Evolutionary conservation across 257 asterid genomes (phyloP), one percentile per base, ranked within the genome.

Genomic region (Ligustrum vulgare): DNA sequence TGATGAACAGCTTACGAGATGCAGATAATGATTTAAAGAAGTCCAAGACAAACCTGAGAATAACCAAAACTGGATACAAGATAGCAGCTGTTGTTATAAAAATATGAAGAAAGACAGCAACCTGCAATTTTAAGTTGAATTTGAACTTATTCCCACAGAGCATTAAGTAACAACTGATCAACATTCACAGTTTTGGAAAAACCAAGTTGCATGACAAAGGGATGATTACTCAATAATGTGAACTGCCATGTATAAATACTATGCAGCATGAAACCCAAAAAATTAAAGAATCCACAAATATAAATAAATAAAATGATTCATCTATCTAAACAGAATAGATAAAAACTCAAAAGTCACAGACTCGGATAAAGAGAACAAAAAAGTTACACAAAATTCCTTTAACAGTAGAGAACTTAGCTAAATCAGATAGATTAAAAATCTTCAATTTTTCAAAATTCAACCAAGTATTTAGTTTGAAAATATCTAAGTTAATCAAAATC

Each of bases 41-140:
- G 77, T 77, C 37, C 72, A 77, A 56, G 67, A 87, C 87, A 77
- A 74, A 95, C 99, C 97, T 89, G 79, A 95, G 92, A 79, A 93
- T 95, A 79, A 95, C 93, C 72, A 88, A 35, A 84, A 95, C 90
- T 8, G 99, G 98, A 86, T 89, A 95, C 79, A 93, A 31, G 77
- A 95, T 79, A 67, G 81, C 86, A 34, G 89, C 72, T 65, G 96
- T 84, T 3, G 93, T 87, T 75, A 93, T 89, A 64, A 86, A 39
- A 68, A 90, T 80, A 70, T 95, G 98, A 81, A 90, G 89, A 70
- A 81, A 76, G 82, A 93, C 85, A 2, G 86, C 94, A 77, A 81
- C 97, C 98, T 94, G 96, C 82, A 80, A 73, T 39, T 78, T 62
- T 39, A 64, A 43, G 78, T 28, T 43, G 31, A 25, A 60, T 22